These are phyloP conservation scores for Penicillium desertorum DNA, from an alignment of 495 filamentous ascomycete species.

Conservation along the genomic window DNA sequence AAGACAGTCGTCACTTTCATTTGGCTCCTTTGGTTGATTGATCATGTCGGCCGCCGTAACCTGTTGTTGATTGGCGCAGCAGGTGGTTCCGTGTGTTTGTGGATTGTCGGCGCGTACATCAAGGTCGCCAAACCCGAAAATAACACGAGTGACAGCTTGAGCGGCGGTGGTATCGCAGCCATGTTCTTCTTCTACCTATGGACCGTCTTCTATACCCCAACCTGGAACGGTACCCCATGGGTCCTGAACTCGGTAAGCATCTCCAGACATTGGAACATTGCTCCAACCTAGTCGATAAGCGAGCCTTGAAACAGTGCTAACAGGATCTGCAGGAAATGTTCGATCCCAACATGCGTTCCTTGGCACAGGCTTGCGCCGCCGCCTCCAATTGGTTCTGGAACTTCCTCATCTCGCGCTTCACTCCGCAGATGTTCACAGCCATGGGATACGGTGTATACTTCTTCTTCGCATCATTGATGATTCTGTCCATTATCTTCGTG, in stretches of 20 bases:
- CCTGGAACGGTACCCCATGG: conserved; percentile 74
- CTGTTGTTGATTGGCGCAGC: conserved; percentile 71
- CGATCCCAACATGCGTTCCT: conserved; percentile 60
- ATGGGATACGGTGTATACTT: conserved; percentile 77
- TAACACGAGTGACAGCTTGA: conserved; percentile 40
- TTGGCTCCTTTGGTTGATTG: conserved; percentile 69
- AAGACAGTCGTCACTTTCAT: conserved; percentile 59
- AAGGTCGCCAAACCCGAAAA: conserved; percentile 54
- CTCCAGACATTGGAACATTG: neutral
- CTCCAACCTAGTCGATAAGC: neutral
- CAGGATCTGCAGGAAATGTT: conserved; percentile 51
- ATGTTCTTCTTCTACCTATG: conserved; percentile 81
- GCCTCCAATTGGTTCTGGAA: conserved; percentile 76
- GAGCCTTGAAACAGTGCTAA: conserved; percentile 3
- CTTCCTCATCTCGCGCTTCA: conserved; percentile 71
- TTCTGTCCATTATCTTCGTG: conserved; percentile 64
- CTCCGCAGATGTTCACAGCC: conserved; percentile 70
- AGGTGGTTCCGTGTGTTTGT: conserved; percentile 68
- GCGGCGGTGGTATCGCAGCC: conserved; percentile 62
- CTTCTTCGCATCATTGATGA: conserved; percentile 73
- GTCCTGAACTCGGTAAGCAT: conserved; percentile 56
- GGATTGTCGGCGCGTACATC: conserved; percentile 72
- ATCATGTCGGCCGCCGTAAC: conserved; percentile 66
- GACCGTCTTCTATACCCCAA: conserved; percentile 74
- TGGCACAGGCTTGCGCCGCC: conserved; percentile 67